Conservation (phyloP, 2,329 filamentous ascomycete species). For the Colletotrichum lindemuthianum region DNA sequence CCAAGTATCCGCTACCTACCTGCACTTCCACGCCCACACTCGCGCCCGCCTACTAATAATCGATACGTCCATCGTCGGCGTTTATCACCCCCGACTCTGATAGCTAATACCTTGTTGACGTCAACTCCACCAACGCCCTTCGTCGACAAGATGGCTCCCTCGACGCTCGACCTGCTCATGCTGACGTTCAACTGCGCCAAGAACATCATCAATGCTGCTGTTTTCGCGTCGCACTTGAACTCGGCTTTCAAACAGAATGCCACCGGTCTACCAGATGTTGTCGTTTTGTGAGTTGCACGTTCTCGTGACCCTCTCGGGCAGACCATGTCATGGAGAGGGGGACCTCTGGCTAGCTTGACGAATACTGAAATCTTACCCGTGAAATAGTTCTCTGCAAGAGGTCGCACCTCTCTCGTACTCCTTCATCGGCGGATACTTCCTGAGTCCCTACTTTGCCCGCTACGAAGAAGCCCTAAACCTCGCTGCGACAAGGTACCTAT, state of each 20-base stretch:
- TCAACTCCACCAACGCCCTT: constrained; percentile 28
- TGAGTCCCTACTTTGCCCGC: constrained; percentile 78
- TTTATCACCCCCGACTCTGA: constrained; percentile 28
- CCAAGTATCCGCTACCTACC: background rate
- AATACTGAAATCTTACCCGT: background rate
- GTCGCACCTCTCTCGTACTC: constrained; percentile 84
- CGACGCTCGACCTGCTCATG: constrained; percentile 76
- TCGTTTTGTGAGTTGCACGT: constrained; percentile 63
- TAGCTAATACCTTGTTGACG: constrained; percentile 27
- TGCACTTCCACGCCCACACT: background rate
- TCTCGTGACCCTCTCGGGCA: constrained; percentile 10
- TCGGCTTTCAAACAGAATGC: constrained; percentile 62
- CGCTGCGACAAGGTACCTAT: constrained; percentile 61
- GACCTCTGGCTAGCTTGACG: background rate
- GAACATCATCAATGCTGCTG: constrained; percentile 71
- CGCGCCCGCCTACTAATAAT: background rate
- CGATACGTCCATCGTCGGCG: constrained; percentile 24
- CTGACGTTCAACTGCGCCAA: constrained; percentile 92
- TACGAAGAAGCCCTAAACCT: constrained; percentile 78
- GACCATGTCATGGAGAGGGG: background rate
- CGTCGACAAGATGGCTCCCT: constrained; percentile 47
- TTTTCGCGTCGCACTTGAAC: constrained; percentile 78
- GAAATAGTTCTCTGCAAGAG: constrained; percentile 82
- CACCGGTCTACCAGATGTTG: constrained; percentile 60
- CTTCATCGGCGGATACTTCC: constrained; percentile 85